These are phyloP conservation scores for Themeda triandra DNA, from an alignment of 176 grass and related monocot species.

Conservation along the genomic window DNA sequence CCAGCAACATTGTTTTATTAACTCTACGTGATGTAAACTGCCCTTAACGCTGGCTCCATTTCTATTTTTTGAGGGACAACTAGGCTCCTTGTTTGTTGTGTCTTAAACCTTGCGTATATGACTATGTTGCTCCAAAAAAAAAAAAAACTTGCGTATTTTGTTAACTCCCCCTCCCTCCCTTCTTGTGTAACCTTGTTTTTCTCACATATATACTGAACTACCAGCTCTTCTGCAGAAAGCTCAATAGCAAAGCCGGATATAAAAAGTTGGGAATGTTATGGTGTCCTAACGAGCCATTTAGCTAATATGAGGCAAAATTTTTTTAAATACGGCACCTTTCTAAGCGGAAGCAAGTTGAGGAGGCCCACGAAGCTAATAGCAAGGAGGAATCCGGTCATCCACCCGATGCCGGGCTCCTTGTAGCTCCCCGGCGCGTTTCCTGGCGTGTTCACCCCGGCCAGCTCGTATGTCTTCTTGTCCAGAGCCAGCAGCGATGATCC, in stretches of 20 bases:
- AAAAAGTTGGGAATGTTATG: background rate
- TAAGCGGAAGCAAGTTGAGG: constrained; percentile 67
- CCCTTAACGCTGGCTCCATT: background rate
- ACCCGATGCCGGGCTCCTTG: constrained; percentile 68
- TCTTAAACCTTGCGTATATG: no score
- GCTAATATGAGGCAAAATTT: background rate
- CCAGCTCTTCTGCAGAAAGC: background rate
- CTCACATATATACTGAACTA: background rate
- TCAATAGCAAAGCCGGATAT: background rate
- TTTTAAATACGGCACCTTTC: constrained; percentile 47
- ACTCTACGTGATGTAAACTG: background rate
- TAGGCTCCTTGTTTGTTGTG: no score
- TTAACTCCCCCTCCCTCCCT: background rate
- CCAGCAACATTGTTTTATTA: background rate
- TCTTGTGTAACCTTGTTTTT: background rate
- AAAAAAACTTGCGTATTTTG: no score
- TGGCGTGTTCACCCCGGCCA: constrained; percentile 58
- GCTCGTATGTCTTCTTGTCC: constrained; percentile 75
- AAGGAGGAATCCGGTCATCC: constrained; percentile 74
- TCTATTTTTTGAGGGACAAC: background rate
- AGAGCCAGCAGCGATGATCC: constrained; percentile 66
- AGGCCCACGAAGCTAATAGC: constrained; percentile 70
- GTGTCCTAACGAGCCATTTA: background rate
- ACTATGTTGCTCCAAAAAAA: no score
- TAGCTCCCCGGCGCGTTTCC: constrained; percentile 76